Evolutionary conservation across 2,329 filamentous ascomycete genomes (phyloP).

Genomic region (Penicillium frequentans): DNA sequence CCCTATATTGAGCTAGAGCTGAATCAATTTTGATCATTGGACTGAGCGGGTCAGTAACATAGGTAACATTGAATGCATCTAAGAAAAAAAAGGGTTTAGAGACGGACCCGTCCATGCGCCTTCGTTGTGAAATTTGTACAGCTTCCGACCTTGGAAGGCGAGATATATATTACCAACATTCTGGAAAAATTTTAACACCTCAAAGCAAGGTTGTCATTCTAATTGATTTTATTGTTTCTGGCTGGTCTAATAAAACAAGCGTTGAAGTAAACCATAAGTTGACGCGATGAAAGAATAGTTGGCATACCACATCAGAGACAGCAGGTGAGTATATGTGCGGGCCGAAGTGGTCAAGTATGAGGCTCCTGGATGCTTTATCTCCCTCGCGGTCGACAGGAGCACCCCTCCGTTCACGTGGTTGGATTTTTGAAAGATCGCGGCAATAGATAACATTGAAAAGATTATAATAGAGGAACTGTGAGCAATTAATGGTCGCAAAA

Average conservation of each 20-base stretch:
- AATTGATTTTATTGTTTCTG: not conserved
- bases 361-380: conserved; percentile 16
- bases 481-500: not conserved
- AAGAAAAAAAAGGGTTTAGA: too few species aligned
- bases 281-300: not conserved
- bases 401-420: conserved; percentile 20
- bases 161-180: too few species aligned
- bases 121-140: too few species aligned
- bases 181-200: too few species aligned
- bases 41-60: too few species aligned
- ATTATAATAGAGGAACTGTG: not conserved
- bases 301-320: conserved; percentile 1
- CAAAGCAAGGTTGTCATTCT: not conserved
- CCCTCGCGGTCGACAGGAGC: conserved; percentile 6
- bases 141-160: too few species aligned
- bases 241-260: not conserved
- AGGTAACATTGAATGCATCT: too few species aligned
- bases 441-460: not conserved
- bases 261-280: not conserved
- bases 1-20: not conserved
- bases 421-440: not conserved
- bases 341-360: conserved; percentile 10
- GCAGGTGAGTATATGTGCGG: conserved; percentile 4
- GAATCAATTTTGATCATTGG: not conserved
- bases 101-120: too few species aligned